These are phyloP conservation scores for Hypoxylon trugodes DNA, from an alignment of 495 filamentous ascomycete genomes.

Conservation along the genomic window DNA sequence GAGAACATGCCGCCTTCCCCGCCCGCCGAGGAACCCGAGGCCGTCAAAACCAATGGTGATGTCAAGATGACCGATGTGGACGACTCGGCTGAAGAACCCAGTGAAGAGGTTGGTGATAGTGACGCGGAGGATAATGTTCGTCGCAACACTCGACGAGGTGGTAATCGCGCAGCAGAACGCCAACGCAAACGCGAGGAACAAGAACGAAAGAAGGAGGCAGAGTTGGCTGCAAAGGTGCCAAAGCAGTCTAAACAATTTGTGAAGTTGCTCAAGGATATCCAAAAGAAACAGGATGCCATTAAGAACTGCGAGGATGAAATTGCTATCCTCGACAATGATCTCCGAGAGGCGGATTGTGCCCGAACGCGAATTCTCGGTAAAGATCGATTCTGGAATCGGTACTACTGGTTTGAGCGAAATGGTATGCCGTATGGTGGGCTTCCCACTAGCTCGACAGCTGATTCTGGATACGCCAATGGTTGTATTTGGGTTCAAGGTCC, in stretches of 20 bases:
- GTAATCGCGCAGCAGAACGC: slow-evolving; percentile 77
- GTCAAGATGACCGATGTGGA: slow-evolving; percentile 72
- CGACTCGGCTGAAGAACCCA: slow-evolving; percentile 64
- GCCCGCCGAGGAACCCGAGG: slow-evolving; percentile 54
- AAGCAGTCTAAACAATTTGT: slow-evolving; percentile 86
- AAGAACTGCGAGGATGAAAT: slow-evolving; percentile 85
- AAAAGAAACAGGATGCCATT: slow-evolving; percentile 81
- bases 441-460: slow-evolving; percentile 85
- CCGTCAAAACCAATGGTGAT: slow-evolving; percentile 59
- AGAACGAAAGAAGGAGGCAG: slow-evolving; percentile 79
- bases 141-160: slow-evolving; percentile 79
- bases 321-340: slow-evolving; percentile 82
- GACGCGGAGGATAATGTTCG: slow-evolving; percentile 71
- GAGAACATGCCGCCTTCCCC: slow-evolving; percentile 77
- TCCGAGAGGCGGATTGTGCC: slow-evolving; percentile 91
- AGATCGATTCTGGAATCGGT: slow-evolving; percentile 96
- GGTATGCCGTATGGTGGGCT: slow-evolving; percentile 95
- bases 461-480: slow-evolving; percentile 90
- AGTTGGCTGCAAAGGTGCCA: slow-evolving; percentile 83
- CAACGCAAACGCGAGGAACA: slow-evolving; percentile 87
- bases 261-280: slow-evolving; percentile 85
- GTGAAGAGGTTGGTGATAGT: slow-evolving; percentile 69
- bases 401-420: slow-evolving; percentile 99
- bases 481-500: slow-evolving; percentile 97
- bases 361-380: slow-evolving; percentile 88